These are phyloP conservation scores for Gracilaria vermiculophylla DNA, from an alignment of 23 red algal species.

Conservation along the genomic window DNA sequence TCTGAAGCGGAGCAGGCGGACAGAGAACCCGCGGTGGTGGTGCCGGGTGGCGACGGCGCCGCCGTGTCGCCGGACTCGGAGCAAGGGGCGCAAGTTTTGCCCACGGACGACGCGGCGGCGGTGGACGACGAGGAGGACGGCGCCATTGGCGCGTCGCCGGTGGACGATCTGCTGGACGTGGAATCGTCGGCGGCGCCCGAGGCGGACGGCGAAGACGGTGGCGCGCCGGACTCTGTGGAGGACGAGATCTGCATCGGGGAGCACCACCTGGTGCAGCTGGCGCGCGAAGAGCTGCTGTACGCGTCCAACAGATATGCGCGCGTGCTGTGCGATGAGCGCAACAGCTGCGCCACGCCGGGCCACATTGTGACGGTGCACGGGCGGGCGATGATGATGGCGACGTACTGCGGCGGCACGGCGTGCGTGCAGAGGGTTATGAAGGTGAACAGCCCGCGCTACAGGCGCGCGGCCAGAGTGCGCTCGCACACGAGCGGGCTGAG, in stretches of 20 bases:
- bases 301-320: not conserved
- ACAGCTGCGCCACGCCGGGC: conserved; percentile 46
- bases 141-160: not conserved
- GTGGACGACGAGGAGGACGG: not conserved
- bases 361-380: conserved; percentile 24
- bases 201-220: not conserved
- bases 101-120: not conserved
- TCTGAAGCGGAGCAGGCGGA: not conserved
- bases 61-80: not conserved
- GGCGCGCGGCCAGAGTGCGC: not conserved
- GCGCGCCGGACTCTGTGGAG: not conserved
- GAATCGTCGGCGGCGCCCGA: not conserved
- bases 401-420: not conserved
- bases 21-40: not conserved
- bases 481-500: conserved; percentile 17
- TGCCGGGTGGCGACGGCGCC: not conserved
- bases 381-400: conserved; percentile 30
- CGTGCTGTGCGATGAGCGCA: conserved; percentile 24
- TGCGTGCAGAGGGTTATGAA: conserved; percentile 19
- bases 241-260: not conserved
- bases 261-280: conserved; percentile 18
- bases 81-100: not conserved
- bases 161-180: not conserved
- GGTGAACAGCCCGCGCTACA: conserved; percentile 53
- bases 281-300: conserved; percentile 2